phyloP scores from a whole-genome alignment of 75 land plant species.

The Larix kaempferi region DNA sequence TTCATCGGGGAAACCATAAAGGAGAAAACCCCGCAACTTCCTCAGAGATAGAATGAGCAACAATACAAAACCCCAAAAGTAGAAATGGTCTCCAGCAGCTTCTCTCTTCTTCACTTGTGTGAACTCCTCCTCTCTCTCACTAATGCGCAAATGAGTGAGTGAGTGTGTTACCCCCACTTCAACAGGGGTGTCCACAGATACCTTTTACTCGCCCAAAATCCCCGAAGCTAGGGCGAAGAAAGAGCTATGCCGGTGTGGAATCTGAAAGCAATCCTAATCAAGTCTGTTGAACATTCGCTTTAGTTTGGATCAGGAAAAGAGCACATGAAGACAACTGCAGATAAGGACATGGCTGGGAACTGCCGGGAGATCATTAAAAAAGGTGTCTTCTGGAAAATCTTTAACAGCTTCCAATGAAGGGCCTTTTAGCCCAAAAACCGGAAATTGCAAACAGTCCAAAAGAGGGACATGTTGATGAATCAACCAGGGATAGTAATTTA shows the following conservation, averaged over 20 bases:
- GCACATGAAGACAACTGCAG: not conserved
- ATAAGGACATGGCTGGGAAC: slow-evolving; percentile 1
- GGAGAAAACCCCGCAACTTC: too few species aligned
- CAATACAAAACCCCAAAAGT: too few species aligned
- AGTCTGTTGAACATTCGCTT: not conserved
- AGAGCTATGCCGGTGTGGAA: slow-evolving; percentile 41
- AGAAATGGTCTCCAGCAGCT: too few species aligned
- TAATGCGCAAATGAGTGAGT: too few species aligned
- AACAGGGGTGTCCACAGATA: too few species aligned
- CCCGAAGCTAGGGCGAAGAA: slow-evolving; percentile 70
- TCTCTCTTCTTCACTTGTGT: too few species aligned
- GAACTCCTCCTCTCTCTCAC: too few species aligned
- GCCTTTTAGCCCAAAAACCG: not conserved
- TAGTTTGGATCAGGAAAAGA: slow-evolving; percentile 5
- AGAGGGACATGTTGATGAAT: not conserved
- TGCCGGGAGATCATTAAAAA: not conserved
- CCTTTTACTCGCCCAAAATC: slow-evolving; percentile 80
- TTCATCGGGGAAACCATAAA: too few species aligned
- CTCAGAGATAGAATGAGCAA: too few species aligned
- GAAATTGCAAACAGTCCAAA: not conserved
- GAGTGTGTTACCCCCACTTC: too few species aligned
- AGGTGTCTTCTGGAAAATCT: not conserved
- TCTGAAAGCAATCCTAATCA: not conserved
- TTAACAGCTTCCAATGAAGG: not conserved
- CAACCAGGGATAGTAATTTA: not conserved